Conservation (phyloP, 352 stramenopile genomes). For the Globisporangium yorkense region DNA sequence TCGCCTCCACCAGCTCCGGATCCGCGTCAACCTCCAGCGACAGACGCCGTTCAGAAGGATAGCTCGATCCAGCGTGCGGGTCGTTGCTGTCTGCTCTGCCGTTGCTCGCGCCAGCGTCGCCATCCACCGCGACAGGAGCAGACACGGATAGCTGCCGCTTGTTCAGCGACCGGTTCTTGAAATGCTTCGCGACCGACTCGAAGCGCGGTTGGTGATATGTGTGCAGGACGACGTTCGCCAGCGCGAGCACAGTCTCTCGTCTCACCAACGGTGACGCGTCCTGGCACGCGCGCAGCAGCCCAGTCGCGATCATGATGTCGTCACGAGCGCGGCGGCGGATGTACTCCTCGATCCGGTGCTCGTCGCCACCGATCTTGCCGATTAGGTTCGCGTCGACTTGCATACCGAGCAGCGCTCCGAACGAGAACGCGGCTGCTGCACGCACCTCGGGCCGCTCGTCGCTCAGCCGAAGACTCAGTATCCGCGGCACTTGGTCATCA, state of each 20-base stretch:
- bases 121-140: slow-evolving; percentile 1
- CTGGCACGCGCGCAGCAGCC: slow-evolving; percentile 56
- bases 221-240: slow-evolving; percentile 84
- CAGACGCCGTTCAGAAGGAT: background rate
- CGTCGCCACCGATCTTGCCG: slow-evolving; percentile 38
- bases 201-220: slow-evolving; percentile 83
- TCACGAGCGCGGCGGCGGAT: slow-evolving; percentile 48
- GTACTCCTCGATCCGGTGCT: slow-evolving; percentile 53
- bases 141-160: slow-evolving; percentile 8
- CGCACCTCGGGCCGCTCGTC: slow-evolving; percentile 90
- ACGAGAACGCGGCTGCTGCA: slow-evolving; percentile 89
- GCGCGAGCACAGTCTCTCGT: slow-evolving; percentile 72
- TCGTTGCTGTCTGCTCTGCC: background rate
- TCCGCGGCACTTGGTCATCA: slow-evolving; percentile 79
- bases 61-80: background rate
- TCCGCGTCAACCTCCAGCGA: slow-evolving; percentile 35
- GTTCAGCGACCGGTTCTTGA: slow-evolving; percentile 45
- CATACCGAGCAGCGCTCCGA: slow-evolving; percentile 89
- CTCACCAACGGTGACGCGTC: slow-evolving; percentile 84
- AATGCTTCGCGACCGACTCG: slow-evolving; percentile 77
- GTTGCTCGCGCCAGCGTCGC: background rate
- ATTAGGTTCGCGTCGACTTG: slow-evolving; percentile 56
- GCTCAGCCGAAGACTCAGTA: slow-evolving; percentile 74
- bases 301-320: slow-evolving; percentile 65
- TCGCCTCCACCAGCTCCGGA: slow-evolving; percentile 30